Evolutionary conservation across 805 yeast species (phyloP).

Genomic region (Yarrowia osloensis): DNA sequence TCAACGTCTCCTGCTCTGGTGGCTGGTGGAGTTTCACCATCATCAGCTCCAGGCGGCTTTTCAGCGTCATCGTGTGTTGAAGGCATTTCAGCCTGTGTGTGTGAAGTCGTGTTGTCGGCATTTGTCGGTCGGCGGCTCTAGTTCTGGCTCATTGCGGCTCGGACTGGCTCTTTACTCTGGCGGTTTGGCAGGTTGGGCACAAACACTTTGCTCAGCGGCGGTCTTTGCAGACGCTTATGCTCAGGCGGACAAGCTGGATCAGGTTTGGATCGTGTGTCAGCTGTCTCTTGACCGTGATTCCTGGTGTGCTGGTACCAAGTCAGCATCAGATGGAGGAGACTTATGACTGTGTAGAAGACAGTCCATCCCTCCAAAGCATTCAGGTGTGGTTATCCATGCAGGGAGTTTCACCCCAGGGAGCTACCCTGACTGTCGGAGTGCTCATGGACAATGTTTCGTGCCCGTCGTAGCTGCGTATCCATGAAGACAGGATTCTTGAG

Average conservation of each 20-base stretch:
- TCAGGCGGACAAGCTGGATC: background rate
- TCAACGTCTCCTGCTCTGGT: background rate
- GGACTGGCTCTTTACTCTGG: background rate
- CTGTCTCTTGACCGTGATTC: background rate
- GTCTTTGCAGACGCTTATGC: background rate
- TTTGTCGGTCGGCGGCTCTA: background rate
- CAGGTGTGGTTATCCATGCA: background rate
- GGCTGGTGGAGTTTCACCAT: background rate
- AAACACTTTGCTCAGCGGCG: background rate
- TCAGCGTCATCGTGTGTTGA: background rate
- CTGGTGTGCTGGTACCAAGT: background rate
- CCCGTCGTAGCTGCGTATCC: background rate
- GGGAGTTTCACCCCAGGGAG: background rate
- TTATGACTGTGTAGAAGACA: background rate
- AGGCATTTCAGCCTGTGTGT: background rate
- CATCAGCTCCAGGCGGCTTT: background rate
- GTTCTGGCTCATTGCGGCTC: too few species aligned
- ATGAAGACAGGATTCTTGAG: background rate
- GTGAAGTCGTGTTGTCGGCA: background rate
- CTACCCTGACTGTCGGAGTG: background rate
- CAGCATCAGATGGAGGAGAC: background rate
- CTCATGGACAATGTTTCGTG: background rate
- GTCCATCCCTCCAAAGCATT: background rate
- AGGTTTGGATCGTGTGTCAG: background rate
- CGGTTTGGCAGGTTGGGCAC: background rate